Evolutionary conservation across 164 flowering plant species (phyloP).

Genomic region (Aristolochia californica): DNA sequence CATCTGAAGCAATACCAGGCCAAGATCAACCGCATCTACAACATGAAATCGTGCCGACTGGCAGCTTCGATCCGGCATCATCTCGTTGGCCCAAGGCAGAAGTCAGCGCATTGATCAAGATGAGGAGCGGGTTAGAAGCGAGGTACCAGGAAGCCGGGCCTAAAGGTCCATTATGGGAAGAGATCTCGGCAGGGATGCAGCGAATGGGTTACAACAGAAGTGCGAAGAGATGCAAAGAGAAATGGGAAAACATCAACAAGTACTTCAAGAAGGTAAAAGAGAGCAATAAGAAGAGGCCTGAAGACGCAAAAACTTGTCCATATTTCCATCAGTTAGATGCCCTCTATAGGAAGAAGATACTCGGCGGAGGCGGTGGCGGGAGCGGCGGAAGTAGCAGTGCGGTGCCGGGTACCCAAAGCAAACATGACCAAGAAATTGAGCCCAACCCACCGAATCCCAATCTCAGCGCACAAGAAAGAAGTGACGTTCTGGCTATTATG

Average conservation of each 20-base stretch:
- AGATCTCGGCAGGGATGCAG: slow-evolving; percentile 44
- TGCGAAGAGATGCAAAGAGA: slow-evolving; percentile 63
- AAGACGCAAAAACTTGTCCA: slow-evolving; percentile 64
- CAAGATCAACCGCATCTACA: slow-evolving; percentile 25
- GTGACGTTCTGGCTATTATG: slow-evolving; percentile 8
- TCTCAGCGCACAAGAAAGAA: not conserved
- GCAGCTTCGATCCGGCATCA: slow-evolving; percentile 29
- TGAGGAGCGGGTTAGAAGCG: slow-evolving; percentile 44
- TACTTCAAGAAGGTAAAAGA: slow-evolving; percentile 68
- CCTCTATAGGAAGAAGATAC: slow-evolving; percentile 27
- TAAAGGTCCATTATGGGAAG: slow-evolving; percentile 69
- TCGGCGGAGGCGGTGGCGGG: slow-evolving; percentile 10
- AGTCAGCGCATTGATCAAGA: slow-evolving; percentile 42
- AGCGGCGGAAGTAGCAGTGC: slow-evolving; percentile 5
- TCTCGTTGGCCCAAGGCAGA: slow-evolving; percentile 66
- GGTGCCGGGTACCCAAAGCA: slow-evolving; percentile 1
- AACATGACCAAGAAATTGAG: slow-evolving; percentile 1
- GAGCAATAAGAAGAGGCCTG: slow-evolving; percentile 60
- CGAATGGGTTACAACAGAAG: slow-evolving; percentile 47
- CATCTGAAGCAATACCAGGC: slow-evolving; percentile 20
- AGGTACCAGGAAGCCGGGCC: slow-evolving; percentile 57
- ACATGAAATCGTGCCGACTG: slow-evolving; percentile 11
- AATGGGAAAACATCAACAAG: slow-evolving; percentile 77
- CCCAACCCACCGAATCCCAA: not conserved
- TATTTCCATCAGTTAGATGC: slow-evolving; percentile 45